Conservation (phyloP, 768 basidiomycete genomes). For the Pleurotus pulmonarius region DNA sequence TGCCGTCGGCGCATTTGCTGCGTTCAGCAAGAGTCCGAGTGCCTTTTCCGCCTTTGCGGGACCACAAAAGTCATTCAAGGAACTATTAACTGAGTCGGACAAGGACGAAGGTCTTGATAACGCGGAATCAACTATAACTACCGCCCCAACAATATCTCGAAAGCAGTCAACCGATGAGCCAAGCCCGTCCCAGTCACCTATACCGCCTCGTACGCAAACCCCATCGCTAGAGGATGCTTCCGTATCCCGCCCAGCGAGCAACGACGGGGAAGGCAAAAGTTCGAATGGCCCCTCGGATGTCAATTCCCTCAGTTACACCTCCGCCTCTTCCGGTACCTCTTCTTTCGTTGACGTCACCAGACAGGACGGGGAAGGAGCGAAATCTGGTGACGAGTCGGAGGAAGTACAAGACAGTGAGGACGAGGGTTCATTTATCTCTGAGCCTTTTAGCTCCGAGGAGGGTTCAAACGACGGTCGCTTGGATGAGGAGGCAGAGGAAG, state of each 20-base stretch:
- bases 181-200: too few species aligned
- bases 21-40: neutral
- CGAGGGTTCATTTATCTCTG: slow-evolving; percentile 19
- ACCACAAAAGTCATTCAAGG: slow-evolving; percentile 53
- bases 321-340: slow-evolving; percentile 37
- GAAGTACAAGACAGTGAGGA: slow-evolving; percentile 22
- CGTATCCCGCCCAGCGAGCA: too few species aligned
- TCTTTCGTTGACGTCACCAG: slow-evolving; percentile 46
- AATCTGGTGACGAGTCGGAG: slow-evolving; percentile 28
- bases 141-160: neutral
- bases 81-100: slow-evolving; percentile 46
- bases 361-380: slow-evolving; percentile 20
- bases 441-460: slow-evolving; percentile 23
- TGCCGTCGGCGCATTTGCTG: slow-evolving; percentile 12
- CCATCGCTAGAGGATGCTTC: too few species aligned
- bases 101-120: slow-evolving; percentile 21
- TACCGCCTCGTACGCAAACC: too few species aligned
- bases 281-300: slow-evolving; percentile 13
- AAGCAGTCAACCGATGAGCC: too few species aligned
- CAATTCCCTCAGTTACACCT: slow-evolving; percentile 32
- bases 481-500: slow-evolving; percentile 13
- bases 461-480: slow-evolving; percentile 22
- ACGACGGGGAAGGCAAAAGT: too few species aligned
- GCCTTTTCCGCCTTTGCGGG: slow-evolving; percentile 16
- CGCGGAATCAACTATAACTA: neutral